These are phyloP conservation scores for Ambrosiella cleistominuta DNA, from an alignment of 2,329 filamentous ascomycete species.

Conservation along the genomic window DNA sequence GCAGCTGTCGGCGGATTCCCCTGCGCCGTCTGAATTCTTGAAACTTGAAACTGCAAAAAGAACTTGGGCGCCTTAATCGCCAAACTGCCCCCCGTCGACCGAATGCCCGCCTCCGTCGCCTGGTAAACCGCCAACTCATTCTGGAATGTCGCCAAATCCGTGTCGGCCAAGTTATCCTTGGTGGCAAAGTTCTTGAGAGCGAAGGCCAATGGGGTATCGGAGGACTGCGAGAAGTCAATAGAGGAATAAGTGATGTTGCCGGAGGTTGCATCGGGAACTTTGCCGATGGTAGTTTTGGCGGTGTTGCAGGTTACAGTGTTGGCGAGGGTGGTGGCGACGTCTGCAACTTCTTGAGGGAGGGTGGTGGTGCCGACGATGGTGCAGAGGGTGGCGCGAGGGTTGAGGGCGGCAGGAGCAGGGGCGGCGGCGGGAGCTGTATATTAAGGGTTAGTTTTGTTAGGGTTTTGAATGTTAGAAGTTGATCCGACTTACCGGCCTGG, in stretches of 20 bases:
- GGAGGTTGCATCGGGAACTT: slow-evolving; percentile 39
- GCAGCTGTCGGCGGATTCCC: slow-evolving; percentile 34
- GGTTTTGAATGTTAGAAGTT: too few relatives aligned
- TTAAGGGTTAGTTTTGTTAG: neutral
- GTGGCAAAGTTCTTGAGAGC: slow-evolving; percentile 37
- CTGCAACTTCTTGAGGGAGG: slow-evolving; percentile 33
- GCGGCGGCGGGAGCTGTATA: too few relatives aligned
- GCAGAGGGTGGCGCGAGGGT: slow-evolving; percentile 27
- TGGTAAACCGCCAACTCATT: slow-evolving; percentile 37
- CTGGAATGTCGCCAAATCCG: slow-evolving; percentile 34
- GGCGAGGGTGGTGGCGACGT: slow-evolving; percentile 25
- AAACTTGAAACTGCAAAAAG: slow-evolving; percentile 41
- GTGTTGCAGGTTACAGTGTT: slow-evolving; percentile 31
- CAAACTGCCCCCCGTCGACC: slow-evolving; percentile 33
- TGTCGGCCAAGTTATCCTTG: slow-evolving; percentile 27
- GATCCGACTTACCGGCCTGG: slow-evolving; percentile 7
- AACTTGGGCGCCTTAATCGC: slow-evolving; percentile 46
- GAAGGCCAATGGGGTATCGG: slow-evolving; percentile 32
- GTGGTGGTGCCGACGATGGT: slow-evolving; percentile 33
- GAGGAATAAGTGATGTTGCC: slow-evolving; percentile 32
- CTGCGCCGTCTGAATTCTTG: slow-evolving; percentile 40
- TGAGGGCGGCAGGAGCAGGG: slow-evolving; percentile 12
- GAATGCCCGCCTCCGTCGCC: slow-evolving; percentile 41
- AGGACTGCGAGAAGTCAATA: slow-evolving; percentile 37
- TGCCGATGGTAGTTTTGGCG: slow-evolving; percentile 26